Conservation (phyloP, 306 rosid species). For the Ammopiptanthus mongolicus region DNA sequence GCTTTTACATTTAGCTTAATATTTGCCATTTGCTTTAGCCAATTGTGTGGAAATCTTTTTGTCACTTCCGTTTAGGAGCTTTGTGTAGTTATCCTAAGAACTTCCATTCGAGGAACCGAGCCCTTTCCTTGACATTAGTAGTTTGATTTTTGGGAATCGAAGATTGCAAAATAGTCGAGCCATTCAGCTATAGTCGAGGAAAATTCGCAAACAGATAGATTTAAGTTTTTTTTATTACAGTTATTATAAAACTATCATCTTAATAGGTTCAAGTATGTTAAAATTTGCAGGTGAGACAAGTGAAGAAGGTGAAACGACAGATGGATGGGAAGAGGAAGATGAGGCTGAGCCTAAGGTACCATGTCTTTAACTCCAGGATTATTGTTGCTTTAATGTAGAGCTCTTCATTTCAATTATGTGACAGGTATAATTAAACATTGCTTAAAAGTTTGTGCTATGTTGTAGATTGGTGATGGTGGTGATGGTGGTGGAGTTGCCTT, state of each 20-base stretch:
- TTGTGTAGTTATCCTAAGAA: too few species aligned
- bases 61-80: background rate
- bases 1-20: background rate
- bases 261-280: conserved; percentile 7
- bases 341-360: conserved; percentile 59
- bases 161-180: background rate
- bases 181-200: background rate
- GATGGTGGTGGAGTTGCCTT: conserved; percentile 82
- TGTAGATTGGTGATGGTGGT: conserved; percentile 82
- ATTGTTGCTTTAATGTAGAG: conserved; percentile 6
- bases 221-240: background rate
- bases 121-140: background rate
- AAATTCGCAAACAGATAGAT: background rate
- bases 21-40: too few species aligned
- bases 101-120: too few species aligned
- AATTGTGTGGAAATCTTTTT: too few species aligned
- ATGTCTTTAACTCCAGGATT: background rate
- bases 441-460: conserved; percentile 10
- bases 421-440: background rate
- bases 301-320: conserved; percentile 38
- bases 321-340: conserved; percentile 65
- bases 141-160: background rate
- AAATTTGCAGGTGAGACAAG: conserved; percentile 41
- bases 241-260: background rate
- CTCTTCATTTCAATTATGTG: conserved; percentile 8